These are phyloP conservation scores for Ascosphaera apis DNA, from an alignment of 2,329 filamentous ascomycete species.

Conservation along the genomic window DNA sequence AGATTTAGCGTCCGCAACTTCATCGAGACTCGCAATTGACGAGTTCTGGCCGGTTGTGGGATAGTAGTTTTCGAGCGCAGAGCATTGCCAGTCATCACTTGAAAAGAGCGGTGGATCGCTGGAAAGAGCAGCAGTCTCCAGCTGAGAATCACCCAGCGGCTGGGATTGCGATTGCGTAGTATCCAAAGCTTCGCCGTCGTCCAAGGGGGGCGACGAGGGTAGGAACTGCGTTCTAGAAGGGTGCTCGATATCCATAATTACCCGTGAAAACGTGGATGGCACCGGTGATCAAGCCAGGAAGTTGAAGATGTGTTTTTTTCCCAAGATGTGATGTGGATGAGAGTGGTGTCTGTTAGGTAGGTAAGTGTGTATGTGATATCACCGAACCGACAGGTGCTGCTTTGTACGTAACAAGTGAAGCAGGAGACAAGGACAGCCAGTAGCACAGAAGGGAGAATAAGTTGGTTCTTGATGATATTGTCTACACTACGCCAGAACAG, in stretches of 20 bases:
- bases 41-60: slow-evolving; percentile 6
- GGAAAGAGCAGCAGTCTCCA: slow-evolving; percentile 9
- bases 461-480: slow-evolving; percentile 11
- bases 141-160: slow-evolving; percentile 7
- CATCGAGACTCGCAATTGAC: neutral
- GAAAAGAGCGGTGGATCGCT: slow-evolving; percentile 25
- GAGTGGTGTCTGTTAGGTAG: no score
- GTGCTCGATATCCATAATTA: no score
- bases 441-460: slow-evolving; percentile 8
- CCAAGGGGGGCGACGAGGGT: slow-evolving; percentile 8
- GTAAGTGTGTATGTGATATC: no score
- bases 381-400: no score
- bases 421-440: no score
- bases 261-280: no score
- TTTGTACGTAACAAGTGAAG: no score
- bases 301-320: no score
- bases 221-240: slow-evolving; percentile 3
- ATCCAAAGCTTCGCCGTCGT: neutral
- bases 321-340: no score
- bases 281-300: no score
- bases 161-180: slow-evolving; percentile 2
- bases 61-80: slow-evolving; percentile 22
- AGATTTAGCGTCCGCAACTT: slow-evolving; percentile 2
- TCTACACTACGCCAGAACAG: no score
- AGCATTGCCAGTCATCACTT: slow-evolving; percentile 23